Evolutionary conservation across 331 rosid species (phyloP), one percentile per base, ranked within the genome.

Genomic region (Arachis monticola): DNA sequence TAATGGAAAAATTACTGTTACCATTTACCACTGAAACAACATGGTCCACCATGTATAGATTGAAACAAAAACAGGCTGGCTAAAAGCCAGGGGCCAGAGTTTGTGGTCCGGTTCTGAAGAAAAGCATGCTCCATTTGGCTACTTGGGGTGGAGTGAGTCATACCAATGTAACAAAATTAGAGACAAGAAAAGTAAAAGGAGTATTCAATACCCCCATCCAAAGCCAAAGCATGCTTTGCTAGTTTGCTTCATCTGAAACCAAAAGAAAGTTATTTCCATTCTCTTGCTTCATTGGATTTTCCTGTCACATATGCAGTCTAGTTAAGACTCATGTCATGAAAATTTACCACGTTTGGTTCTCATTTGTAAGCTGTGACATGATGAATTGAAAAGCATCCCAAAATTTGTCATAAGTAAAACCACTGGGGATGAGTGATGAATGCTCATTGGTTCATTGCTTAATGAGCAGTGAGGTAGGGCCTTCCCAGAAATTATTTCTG

Each of bases 41-140:
- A 77, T 48, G 83, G 81, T 60, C 85, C 85, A 60, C 85, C 61
- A 71, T 55, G 73, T 52, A 68, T 80, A 58, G 76, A 81, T 81
- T 65, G 79, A 62, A 60, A 81, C 59, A 53, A 70, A 65, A 67
- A 78, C 80, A 78, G 72, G 77, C 14, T 73, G 78, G 83, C 74
- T 69, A 77, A 64, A 44, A 67, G 35, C 55, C 71, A 68, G 51
- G 70, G 73, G 59, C 48, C 53, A 67, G 44, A 58, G 56, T 35
- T 2, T 32, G 78, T 71, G 82, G 74, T 82, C 86, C 74, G 10
- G 32, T 13, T 58, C 27, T 32, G 66, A 63, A 35, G 60, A 78
- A 46, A 73, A 78, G 83, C 83, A 78, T 77, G 79, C 85, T 62
- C 38, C n/a, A 13, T 38, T 73, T 55, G 77, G 73, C 77, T 52